Evolutionary conservation across 1,139 yeast genomes (phyloP), one percentile per base, ranked within the genome.

Genomic region (Protomyces lactucae-debilis): DNA sequence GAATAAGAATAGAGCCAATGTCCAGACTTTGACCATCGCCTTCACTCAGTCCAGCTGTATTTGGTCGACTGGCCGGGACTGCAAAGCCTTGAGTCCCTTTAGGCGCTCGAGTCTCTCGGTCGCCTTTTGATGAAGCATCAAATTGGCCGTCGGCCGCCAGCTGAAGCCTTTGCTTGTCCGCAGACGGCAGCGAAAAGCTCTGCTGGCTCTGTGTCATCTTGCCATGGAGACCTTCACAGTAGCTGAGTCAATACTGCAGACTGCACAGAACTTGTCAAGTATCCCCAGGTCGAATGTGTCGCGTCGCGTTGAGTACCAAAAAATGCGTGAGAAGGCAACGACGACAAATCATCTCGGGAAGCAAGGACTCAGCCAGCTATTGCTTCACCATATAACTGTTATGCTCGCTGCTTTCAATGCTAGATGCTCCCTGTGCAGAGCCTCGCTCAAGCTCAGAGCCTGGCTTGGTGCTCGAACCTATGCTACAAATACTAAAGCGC

Each of bases 401-500:
- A 18, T 43, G 48, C 48, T 43, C 25, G 23, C 16, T 43, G 48
- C 25, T 18, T 1, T 18, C 5, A 21, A 16, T 43, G 48, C 25
- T 16, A 10, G 12, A 10, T 18, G 23, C 12, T 43, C 32, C 8
- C 32, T 28, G 8, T 28, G 32, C 1, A 28, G 32, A 28, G 32
- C 5, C 8, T 28, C 8, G 32, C 32, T 28, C 32, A 28, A 3
- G 32, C 43, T 14, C 43, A 39, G n/a, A 39, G 6, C 43, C 10
- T 14, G n/a, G 9, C 6, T 16, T 16, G 21, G 36, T 21, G 16
- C 55, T 14, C 56, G 54, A 9, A 8, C 32, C 18, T 59, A 52
- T 32, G 57, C 63, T 9, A 52, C 57, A n/a, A 36, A 23, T 16
- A 39, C 57, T 12, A 60, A 60, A 23, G 40, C 57, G 18, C 64